Percentiles rank a stretch among this genome's conserved stretches.
phyloP scores from a whole-genome alignment of 257 asterid genomes.

The Leonotis leonurus region DNA sequence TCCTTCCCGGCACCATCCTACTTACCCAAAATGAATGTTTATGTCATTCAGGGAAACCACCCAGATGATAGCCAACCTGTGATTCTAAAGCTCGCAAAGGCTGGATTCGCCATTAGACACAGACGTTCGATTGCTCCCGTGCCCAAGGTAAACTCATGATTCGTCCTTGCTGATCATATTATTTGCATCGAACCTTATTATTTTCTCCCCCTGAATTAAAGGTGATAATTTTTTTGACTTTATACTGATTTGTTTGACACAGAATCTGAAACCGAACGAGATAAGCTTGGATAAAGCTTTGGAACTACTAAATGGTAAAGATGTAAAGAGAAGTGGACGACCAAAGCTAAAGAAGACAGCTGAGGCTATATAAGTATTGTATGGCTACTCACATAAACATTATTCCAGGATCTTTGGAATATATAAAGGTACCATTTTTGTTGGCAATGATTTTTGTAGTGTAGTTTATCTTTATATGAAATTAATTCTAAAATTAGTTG shows the following conservation, averaged over 20 bases:
- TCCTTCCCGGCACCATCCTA: constrained; percentile 9
- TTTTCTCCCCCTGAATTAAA: constrained; percentile 3
- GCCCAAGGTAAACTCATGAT: constrained; percentile 71
- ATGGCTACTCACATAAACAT: background rate
- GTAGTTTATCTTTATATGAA: no score
- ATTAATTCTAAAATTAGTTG: no score
- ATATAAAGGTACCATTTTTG: no score
- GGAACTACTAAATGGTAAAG: constrained; percentile 49
- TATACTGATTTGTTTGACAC: constrained; percentile 7
- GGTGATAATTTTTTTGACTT: background rate
- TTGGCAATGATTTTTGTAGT: no score
- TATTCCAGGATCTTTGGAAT: no score
- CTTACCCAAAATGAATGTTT: constrained; percentile 12
- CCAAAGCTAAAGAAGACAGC: constrained; percentile 37
- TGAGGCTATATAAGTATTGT: constrained; percentile 26
- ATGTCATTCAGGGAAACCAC: constrained; percentile 83
- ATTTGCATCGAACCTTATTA: background rate
- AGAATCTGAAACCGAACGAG: constrained; percentile 56
- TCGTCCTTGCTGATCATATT: background rate
- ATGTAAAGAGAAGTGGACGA: constrained; percentile 56
- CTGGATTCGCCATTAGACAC: constrained; percentile 59
- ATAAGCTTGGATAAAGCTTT: constrained; percentile 62
- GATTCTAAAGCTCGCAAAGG: constrained; percentile 46
- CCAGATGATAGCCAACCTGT: constrained; percentile 65
- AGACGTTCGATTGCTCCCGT: constrained; percentile 56